These are phyloP conservation scores for Tuber magnatum DNA, from an alignment of 495 filamentous ascomycete genomes.

Conservation along the genomic window DNA sequence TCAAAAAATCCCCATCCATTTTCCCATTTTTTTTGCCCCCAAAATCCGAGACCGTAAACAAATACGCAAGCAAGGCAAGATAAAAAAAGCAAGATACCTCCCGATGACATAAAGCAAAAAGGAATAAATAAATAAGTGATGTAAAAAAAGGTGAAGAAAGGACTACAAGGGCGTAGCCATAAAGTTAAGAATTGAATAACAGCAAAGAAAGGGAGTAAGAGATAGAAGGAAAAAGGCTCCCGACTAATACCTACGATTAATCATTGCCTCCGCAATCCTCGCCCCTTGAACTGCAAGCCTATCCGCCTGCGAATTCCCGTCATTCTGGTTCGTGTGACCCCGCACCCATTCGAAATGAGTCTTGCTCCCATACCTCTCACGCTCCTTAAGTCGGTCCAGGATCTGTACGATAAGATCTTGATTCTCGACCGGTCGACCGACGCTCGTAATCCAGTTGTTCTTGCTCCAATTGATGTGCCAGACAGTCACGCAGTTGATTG, in stretches of 20 bases:
- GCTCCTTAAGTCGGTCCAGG: conserved; percentile 58
- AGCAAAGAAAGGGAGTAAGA: not conserved
- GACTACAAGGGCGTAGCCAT: not conserved
- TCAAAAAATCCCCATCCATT: not conserved
- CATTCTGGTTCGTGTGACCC: conserved; percentile 42
- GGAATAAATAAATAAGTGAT: conserved; percentile 19
- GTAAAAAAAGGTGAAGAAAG: conserved; percentile 10
- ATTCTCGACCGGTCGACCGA: conserved; percentile 70
- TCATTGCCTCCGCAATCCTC: conserved; percentile 30
- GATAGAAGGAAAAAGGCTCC: not conserved
- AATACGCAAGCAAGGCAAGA: conserved; percentile 2
- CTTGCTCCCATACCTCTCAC: conserved; percentile 53
- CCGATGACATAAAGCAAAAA: conserved; percentile 12
- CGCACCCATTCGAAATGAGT: conserved; percentile 83
- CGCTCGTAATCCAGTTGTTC: conserved; percentile 69
- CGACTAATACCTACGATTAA: not conserved
- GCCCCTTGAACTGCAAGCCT: conserved; percentile 61
- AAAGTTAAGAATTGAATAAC: not conserved
- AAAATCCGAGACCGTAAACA: not conserved
- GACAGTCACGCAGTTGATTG: conserved; percentile 78
- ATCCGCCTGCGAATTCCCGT: conserved; percentile 51
- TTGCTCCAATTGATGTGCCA: conserved; percentile 75
- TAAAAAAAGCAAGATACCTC: conserved; percentile 10
- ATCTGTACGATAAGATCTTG: conserved; percentile 72
- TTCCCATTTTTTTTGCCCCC: not conserved